A percentile compares a stretch with the other conserved stretches of the same genome.
These are phyloP conservation scores for Nelumbo lutea DNA, from an alignment of 164 flowering plant genomes.

Conservation along the genomic window DNA sequence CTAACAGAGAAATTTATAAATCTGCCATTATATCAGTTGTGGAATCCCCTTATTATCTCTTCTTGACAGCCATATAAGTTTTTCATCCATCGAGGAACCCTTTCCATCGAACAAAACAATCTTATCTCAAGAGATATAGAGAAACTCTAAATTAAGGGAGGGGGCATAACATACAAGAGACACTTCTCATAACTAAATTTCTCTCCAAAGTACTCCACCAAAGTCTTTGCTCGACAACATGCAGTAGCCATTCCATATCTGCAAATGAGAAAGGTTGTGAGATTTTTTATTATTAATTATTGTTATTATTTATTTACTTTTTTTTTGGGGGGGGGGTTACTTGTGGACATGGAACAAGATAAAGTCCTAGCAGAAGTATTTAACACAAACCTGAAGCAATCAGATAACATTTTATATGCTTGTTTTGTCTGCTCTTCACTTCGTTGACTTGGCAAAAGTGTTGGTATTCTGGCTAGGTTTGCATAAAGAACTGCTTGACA, in stretches of 20 bases:
- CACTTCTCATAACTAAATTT: slow-evolving; percentile 48
- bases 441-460: slow-evolving; percentile 80
- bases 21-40: not conserved
- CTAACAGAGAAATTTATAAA: not conserved
- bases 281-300: too few relatives aligned
- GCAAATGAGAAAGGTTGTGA: slow-evolving; percentile 13
- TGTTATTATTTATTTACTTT: too few relatives aligned
- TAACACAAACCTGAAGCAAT: slow-evolving; percentile 62
- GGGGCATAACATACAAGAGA: slow-evolving; percentile 46
- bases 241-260: slow-evolving; percentile 87
- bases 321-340: too few relatives aligned
- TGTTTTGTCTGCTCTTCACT: slow-evolving; percentile 71
- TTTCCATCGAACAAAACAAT: not conserved
- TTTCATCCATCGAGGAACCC: not conserved
- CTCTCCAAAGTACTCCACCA: slow-evolving; percentile 90
- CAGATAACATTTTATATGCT: slow-evolving; percentile 77
- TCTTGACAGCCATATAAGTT: not conserved
- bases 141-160: slow-evolving; percentile 3
- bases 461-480: slow-evolving; percentile 58
- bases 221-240: slow-evolving; percentile 69
- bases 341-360: not conserved
- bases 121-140: not conserved
- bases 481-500: slow-evolving; percentile 63
- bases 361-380: not conserved
- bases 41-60: not conserved